These are phyloP conservation scores for Salvia splendens DNA, from an alignment of 257 asterid genomes.

Conservation along the genomic window DNA sequence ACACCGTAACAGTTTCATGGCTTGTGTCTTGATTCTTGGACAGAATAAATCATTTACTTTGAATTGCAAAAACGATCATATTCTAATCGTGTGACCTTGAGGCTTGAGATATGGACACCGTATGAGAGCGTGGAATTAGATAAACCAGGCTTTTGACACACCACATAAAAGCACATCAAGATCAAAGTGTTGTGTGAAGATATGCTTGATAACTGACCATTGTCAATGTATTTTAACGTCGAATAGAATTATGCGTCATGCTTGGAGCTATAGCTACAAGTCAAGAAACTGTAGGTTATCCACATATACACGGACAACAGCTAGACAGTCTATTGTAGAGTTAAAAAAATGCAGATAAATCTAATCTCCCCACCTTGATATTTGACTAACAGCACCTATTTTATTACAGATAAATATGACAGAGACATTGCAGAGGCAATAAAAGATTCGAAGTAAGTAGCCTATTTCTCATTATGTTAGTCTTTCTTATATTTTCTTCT, in stretches of 20 bases:
- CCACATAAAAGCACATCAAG: background rate
- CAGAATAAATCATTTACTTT: background rate
- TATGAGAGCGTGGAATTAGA: background rate
- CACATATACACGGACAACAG: background rate
- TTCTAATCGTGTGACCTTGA: background rate
- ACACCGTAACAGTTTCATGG: background rate
- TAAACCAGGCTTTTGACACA: background rate
- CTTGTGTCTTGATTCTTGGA: background rate
- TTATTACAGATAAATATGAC: slow-evolving; percentile 75
- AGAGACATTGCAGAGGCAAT: slow-evolving; percentile 74
- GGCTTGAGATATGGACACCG: too few relatives aligned
- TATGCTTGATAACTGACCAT: slow-evolving; percentile 12
- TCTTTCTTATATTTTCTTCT: background rate
- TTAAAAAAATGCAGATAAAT: background rate
- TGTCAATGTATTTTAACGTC: too few relatives aligned
- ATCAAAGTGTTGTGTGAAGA: slow-evolving; percentile 22
- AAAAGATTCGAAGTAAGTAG: slow-evolving; percentile 59
- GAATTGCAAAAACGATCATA: background rate
- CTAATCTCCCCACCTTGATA: background rate
- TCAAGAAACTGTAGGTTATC: background rate
- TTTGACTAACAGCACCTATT: slow-evolving; percentile 26
- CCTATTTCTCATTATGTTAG: slow-evolving; percentile 5
- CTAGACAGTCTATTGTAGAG: slow-evolving; percentile 5
- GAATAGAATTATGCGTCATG: background rate
- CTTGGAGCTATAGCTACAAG: background rate